A percentile compares a stretch with the other conserved stretches of the same genome.
These are phyloP conservation scores for Nigrograna mackinnonii DNA, from an alignment of 2,329 filamentous ascomycete genomes.

Conservation along the genomic window DNA sequence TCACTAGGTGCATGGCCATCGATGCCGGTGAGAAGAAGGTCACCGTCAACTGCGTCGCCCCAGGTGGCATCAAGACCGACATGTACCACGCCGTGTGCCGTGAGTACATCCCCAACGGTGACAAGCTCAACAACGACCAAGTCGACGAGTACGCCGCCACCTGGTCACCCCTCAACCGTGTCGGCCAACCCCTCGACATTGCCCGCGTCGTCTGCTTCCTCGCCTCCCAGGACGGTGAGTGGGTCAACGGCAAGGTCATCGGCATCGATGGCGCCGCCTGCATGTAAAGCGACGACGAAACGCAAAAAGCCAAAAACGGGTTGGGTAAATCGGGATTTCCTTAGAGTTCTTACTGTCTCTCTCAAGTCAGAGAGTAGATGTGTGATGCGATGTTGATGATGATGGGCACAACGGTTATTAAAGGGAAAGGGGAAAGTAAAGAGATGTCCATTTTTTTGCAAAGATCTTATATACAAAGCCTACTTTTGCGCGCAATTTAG, in stretches of 20 bases:
- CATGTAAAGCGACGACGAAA: too few species aligned
- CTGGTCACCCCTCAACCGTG: constrained; percentile 67
- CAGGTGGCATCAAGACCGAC: constrained; percentile 59
- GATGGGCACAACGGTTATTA: too few species aligned
- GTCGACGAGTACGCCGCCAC: constrained; percentile 66
- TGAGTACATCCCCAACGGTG: constrained; percentile 64
- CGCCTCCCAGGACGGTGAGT: constrained; percentile 61
- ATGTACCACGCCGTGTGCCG: constrained; percentile 67
- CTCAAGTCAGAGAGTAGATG: too few species aligned
- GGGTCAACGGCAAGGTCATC: constrained; percentile 59
- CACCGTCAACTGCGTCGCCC: constrained; percentile 64
- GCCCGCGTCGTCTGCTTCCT: constrained; percentile 67
- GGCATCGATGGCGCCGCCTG: constrained; percentile 50
- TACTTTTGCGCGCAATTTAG: too few species aligned
- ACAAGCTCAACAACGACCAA: constrained; percentile 59
- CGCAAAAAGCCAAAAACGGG: too few species aligned
- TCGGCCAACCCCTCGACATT: constrained; percentile 70
- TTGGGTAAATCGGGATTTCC: too few species aligned
- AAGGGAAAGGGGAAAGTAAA: too few species aligned
- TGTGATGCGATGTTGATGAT: too few species aligned
- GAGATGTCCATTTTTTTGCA: too few species aligned
- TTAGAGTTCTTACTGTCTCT: too few species aligned
- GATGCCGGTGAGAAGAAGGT: constrained; percentile 59
- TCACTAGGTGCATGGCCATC: constrained; percentile 58
- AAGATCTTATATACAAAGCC: too few species aligned